Evolutionary conservation across 768 basidiomycete genomes (phyloP).

Genomic region (Butyriboletus loyo): DNA sequence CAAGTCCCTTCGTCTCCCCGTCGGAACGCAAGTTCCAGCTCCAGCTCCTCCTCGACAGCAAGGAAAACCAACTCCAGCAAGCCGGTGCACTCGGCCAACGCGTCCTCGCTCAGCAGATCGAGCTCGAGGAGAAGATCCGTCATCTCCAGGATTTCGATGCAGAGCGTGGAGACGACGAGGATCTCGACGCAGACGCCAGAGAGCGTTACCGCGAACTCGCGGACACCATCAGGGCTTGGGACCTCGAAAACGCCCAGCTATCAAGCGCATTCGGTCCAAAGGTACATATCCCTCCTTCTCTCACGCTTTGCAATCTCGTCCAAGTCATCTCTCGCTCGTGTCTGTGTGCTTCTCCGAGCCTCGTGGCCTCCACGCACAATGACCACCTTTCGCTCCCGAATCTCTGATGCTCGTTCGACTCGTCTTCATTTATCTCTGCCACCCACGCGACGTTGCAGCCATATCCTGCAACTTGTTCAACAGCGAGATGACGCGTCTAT

Average conservation of each 20-base stretch:
- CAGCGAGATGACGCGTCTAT: neutral
- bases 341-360: conserved; percentile 8
- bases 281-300: conserved; percentile 40
- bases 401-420: neutral
- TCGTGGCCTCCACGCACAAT: conserved; percentile 13
- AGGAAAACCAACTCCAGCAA: conserved; percentile 89
- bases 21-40: conserved; percentile 62
- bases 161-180: conserved; percentile 61
- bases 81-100: conserved; percentile 92
- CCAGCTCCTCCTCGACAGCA: conserved; percentile 75
- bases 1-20: conserved; percentile 43
- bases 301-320: neutral
- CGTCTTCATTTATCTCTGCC: neutral
- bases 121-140: conserved; percentile 84
- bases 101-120: conserved; percentile 89
- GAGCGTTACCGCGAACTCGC: conserved; percentile 75
- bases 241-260: conserved; percentile 72
- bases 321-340: conserved; percentile 8
- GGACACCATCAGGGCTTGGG: conserved; percentile 74
- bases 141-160: conserved; percentile 72
- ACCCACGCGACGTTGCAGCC: neutral
- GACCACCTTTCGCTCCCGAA: neutral
- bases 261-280: conserved; percentile 64
- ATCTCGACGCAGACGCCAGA: conserved; percentile 63
- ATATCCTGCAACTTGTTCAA: neutral